Percentiles rank a stretch among this genome's conserved stretches.
Conservation (phyloP, 352 stramenopile species). For the Detonula confervacea region DNA sequence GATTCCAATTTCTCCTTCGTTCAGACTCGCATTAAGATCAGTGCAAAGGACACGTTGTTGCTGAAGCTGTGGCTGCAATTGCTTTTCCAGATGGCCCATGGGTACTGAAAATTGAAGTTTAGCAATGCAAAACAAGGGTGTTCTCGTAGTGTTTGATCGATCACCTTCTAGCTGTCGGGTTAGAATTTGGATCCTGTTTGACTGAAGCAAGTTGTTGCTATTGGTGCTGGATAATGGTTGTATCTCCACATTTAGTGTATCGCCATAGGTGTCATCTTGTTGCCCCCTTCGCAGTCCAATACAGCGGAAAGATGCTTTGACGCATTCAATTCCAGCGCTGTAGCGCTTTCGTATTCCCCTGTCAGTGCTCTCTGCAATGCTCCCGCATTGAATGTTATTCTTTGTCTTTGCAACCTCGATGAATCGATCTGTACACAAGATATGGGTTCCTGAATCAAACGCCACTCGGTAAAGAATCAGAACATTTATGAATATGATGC, state of each 20-base stretch:
- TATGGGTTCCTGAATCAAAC: conserved; percentile 73
- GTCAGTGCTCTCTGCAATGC: conserved; percentile 10
- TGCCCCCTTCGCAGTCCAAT: neutral
- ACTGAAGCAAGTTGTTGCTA: conserved; percentile 9
- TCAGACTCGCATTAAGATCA: conserved; percentile 32
- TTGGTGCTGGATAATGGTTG: conserved; percentile 21
- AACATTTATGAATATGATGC: conserved; percentile 61
- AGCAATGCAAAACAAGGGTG: conserved; percentile 31
- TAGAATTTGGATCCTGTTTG: conserved; percentile 28
- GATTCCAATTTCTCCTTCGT: conserved; percentile 39
- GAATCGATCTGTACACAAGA: conserved; percentile 67
- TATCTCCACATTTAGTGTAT: neutral
- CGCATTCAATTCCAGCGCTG: neutral
- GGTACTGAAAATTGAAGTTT: conserved; percentile 50
- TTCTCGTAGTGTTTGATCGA: neutral
- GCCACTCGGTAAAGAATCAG: conserved; percentile 63
- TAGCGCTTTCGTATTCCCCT: neutral
- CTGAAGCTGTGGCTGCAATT: conserved; percentile 3
- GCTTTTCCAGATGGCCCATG: conserved; percentile 32
- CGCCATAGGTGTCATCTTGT: neutral
- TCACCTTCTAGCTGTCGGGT: conserved; percentile 6
- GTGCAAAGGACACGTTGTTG: conserved; percentile 45
- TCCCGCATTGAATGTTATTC: conserved; percentile 12
- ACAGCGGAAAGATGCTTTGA: neutral
- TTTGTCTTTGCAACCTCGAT: conserved; percentile 50